A percentile compares a stretch with the other conserved stretches of the same genome.
These are phyloP conservation scores for Phaseolus coccineus DNA, from an alignment of 331 rosid genomes.

Conservation along the genomic window DNA sequence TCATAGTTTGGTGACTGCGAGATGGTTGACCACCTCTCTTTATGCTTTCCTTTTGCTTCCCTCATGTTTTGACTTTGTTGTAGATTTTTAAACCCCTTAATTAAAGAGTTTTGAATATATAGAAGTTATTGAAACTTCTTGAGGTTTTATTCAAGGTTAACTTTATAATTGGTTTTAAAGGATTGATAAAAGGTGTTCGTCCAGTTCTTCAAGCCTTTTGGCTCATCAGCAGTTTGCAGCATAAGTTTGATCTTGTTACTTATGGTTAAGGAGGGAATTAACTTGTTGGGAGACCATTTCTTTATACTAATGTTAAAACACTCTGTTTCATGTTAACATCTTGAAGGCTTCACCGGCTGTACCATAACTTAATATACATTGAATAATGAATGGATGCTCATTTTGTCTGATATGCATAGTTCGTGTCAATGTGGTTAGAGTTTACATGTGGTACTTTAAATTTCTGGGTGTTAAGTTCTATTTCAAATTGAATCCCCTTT, in stretches of 20 bases:
- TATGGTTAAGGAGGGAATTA: constrained; percentile 28
- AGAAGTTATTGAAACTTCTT: constrained; percentile 2
- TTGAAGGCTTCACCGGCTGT: background rate
- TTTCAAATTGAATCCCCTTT: background rate
- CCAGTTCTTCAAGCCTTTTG: constrained; percentile 34
- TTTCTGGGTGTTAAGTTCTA: background rate
- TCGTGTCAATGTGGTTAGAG: background rate
- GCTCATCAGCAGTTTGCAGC: background rate
- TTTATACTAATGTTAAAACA: constrained; percentile 3
- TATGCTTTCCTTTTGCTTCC: background rate
- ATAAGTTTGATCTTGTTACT: background rate
- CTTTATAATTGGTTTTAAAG: constrained; percentile 16
- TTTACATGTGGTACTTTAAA: background rate
- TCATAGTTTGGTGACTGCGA: background rate
- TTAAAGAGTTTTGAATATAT: background rate
- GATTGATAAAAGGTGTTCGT: constrained; percentile 6
- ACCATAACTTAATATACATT: background rate
- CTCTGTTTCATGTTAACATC: background rate
- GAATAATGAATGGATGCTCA: background rate
- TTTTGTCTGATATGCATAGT: background rate
- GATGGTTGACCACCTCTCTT: background rate
- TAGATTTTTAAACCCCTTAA: background rate
- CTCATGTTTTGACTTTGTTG: background rate
- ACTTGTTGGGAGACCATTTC: background rate
- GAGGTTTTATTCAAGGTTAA: constrained; percentile 27